A percentile compares a stretch with the other conserved stretches of the same genome.
Conservation (phyloP, 345 rosid genomes). For the Cardamine occulta region DNA sequence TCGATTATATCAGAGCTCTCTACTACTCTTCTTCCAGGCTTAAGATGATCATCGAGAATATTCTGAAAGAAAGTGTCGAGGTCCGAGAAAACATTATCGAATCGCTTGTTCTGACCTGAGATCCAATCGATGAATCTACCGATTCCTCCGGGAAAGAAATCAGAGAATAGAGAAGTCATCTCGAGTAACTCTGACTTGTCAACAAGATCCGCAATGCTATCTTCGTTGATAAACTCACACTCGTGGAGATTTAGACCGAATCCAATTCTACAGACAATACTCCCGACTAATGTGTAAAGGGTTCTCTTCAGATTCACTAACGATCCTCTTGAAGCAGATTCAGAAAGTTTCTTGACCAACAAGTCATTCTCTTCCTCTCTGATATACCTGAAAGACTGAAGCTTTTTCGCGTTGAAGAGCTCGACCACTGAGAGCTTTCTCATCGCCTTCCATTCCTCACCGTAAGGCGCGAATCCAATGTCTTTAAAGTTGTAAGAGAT, state of each 20-base stretch:
- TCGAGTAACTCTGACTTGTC: neutral
- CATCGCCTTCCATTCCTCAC: slow-evolving; percentile 42
- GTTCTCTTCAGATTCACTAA: slow-evolving; percentile 29
- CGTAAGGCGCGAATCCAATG: slow-evolving; percentile 43
- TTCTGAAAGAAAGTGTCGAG: slow-evolving; percentile 26
- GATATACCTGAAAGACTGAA: slow-evolving; percentile 27
- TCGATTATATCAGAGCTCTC: slow-evolving; percentile 49
- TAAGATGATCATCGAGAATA: slow-evolving; percentile 35
- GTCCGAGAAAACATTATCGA: neutral
- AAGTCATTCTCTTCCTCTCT: slow-evolving; percentile 44
- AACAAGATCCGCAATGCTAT: slow-evolving; percentile 5
- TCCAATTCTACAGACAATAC: slow-evolving; percentile 25
- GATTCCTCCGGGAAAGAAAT: slow-evolving; percentile 30
- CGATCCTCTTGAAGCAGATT: neutral
- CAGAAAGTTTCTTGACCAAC: slow-evolving; percentile 25
- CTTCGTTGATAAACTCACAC: slow-evolving; percentile 12
- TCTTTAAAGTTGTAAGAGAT: slow-evolving; percentile 39
- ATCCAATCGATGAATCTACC: slow-evolving; percentile 26
- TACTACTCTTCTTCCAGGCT: neutral
- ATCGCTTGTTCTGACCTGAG: slow-evolving; percentile 7
- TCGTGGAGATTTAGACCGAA: slow-evolving; percentile 36
- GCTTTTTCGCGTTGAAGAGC: slow-evolving; percentile 35
- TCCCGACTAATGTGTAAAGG: slow-evolving; percentile 8
- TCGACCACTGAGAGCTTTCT: slow-evolving; percentile 36
- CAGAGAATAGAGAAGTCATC: slow-evolving; percentile 4